Percentiles rank a stretch among this genome's conserved stretches.
Conservation (phyloP, 108 stramenopile genomes). For the Cyclotella baltica region DNA sequence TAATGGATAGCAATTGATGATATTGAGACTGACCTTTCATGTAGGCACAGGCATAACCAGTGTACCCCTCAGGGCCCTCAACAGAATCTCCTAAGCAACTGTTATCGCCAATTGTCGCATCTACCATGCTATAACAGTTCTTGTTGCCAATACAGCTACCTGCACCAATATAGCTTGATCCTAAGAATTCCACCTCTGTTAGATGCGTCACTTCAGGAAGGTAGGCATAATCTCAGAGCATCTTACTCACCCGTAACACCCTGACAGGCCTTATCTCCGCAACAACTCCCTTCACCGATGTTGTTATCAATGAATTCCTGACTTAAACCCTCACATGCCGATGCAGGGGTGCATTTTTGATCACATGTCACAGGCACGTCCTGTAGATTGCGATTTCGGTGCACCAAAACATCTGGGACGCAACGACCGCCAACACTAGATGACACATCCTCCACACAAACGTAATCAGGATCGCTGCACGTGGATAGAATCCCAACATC, state of each 20-base stretch:
- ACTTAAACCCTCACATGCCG: not conserved
- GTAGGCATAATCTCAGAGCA: not conserved
- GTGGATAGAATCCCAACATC: not conserved
- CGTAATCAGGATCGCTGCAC: not conserved
- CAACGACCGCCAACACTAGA: constrained; percentile 1
- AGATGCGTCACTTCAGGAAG: not conserved
- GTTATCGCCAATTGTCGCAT: constrained; percentile 4
- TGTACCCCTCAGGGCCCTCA: not conserved
- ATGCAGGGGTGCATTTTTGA: not conserved
- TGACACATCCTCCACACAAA: not conserved
- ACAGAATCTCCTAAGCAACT: constrained; percentile 1
- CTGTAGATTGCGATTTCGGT: constrained; percentile 1
- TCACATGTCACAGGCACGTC: not conserved
- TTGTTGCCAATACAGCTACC: constrained; percentile 1
- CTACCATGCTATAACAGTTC: not conserved
- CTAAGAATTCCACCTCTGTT: not conserved
- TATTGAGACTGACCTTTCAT: not conserved
- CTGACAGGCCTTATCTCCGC: not conserved
- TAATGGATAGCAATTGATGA: too few species aligned
- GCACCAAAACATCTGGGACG: not conserved
- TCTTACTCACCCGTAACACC: not conserved
- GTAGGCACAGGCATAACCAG: constrained; percentile 1
- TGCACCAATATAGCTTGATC: not conserved
- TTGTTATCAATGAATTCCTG: not conserved
- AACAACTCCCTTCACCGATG: constrained; percentile 5